Conservation (phyloP, 1,284 basidiomycete species). For the Trichosporon ovoides region DNA sequence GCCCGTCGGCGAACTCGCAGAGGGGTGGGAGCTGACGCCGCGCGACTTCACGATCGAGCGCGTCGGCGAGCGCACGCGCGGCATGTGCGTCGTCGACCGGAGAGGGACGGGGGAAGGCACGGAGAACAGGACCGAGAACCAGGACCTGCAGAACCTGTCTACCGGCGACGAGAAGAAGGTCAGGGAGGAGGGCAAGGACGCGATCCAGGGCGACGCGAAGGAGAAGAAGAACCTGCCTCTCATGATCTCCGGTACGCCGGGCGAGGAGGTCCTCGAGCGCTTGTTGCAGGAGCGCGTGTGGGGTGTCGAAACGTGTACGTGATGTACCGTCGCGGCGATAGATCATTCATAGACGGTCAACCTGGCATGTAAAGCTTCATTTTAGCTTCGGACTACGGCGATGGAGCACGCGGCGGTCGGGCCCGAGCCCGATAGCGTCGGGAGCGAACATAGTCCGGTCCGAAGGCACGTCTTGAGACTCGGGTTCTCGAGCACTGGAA, state of each 20-base stretch:
- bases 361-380: no score
- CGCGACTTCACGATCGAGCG: constrained; percentile 49
- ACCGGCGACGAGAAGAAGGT: background rate
- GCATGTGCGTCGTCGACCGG: constrained; percentile 51
- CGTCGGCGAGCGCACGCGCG: constrained; percentile 48
- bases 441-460: no score
- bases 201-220: background rate
- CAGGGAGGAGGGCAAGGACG: background rate
- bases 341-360: no score
- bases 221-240: constrained; percentile 26
- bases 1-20: constrained; percentile 15
- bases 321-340: background rate
- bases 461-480: no score
- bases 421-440: no score
- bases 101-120: constrained; percentile 36
- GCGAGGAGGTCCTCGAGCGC: constrained; percentile 31
- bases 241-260: constrained; percentile 39
- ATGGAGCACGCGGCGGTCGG: no score
- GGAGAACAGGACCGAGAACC: constrained; percentile 31
- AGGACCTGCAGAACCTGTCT: constrained; percentile 11
- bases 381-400: no score
- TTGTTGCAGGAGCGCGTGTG: constrained; percentile 41
- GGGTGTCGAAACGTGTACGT: constrained; percentile 17
- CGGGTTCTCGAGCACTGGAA: no score
- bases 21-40: constrained; percentile 37